These are phyloP conservation scores for Ascochyta rabiei DNA, from an alignment of 2,329 filamentous ascomycete genomes.

Conservation along the genomic window DNA sequence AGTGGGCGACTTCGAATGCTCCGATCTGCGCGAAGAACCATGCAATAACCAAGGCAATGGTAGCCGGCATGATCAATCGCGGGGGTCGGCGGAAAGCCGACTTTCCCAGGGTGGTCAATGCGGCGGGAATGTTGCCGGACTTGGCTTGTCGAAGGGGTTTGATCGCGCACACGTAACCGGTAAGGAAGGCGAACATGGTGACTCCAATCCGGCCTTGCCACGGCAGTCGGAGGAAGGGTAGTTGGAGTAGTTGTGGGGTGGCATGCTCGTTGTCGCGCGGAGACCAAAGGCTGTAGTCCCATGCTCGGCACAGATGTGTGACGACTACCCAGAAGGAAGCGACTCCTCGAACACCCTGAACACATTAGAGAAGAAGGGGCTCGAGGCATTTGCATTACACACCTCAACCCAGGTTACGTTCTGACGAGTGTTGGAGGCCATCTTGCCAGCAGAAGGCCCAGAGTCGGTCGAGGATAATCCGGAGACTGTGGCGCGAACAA, in stretches of 20 bases:
- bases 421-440: constrained; percentile 40
- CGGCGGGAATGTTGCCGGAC: constrained; percentile 52
- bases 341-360: constrained; percentile 58
- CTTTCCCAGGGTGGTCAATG: constrained; percentile 57
- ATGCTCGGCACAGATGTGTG: constrained; percentile 60
- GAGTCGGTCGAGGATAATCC: constrained; percentile 19
- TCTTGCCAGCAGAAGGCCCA: constrained; percentile 21
- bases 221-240: constrained; percentile 61
- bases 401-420: constrained; percentile 53
- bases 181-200: constrained; percentile 63
- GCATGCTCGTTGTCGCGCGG: constrained; percentile 52
- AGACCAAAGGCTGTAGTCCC: constrained; percentile 59
- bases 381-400: constrained; percentile 16
- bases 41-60: constrained; percentile 58
- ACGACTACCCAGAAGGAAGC: constrained; percentile 60
- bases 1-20: constrained; percentile 55
- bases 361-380: constrained; percentile 8
- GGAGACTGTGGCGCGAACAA: constrained; percentile 34
- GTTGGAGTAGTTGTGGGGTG: constrained; percentile 55
- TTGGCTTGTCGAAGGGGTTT: constrained; percentile 60
- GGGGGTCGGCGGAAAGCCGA: constrained; percentile 61
- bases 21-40: constrained; percentile 58
- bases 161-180: constrained; percentile 62
- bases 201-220: constrained; percentile 62
- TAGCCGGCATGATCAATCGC: constrained; percentile 59